Base-by-base conservation (phyloP, 768 basidiomycete species). In the Amanita rubescens region DNA sequence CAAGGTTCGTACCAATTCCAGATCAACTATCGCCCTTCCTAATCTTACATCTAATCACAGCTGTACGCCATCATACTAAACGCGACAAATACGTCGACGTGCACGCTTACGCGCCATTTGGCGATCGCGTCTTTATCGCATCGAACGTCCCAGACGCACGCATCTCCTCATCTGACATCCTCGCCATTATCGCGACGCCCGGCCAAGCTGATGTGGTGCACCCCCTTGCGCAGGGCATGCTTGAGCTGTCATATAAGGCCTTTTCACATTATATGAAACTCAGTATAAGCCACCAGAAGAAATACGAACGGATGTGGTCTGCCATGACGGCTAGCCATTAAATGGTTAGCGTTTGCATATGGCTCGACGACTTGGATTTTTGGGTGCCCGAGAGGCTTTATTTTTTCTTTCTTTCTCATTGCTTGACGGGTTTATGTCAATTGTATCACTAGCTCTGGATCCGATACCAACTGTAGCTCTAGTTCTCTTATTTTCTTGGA, bases 31-130 rank as follows among this genome's bases (percentile, higher is more conserved):
- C 4, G 9, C n/a, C 42, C 49, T 8, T 45, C 11, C 12, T 49
- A 45, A 43, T 38, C 55, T 59, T 58, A 56, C 46, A 30, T 30
- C 19, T 22, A 22, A 53, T 27, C 45, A 35, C 59, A 87, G 86
- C 80, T 43, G 70, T 75, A 15, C 79, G 80, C 44, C 71, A 77
- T 2, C 84, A 85, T 65, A 70, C 64, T 38, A 70, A 71, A 35
- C 69, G 70, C 42, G 84, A 87, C 41, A 76, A 70, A 49, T 82
- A 75, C 67, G 62, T 88, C 46, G 84, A 88, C 56, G 87, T 88
- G 14, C 74, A 78, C 60, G 80, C 81, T 2, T 88, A 77, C 61
- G 64, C 72, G 1, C 83, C 81, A 0, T 84, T 88, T 55, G 83
- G 81, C 39, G 77, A 80, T 51, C 75, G 82, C 54, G 68, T 82